phyloP scores from a whole-genome alignment of 495 filamentous ascomycete species.

The Penicillium turbatum region DNA sequence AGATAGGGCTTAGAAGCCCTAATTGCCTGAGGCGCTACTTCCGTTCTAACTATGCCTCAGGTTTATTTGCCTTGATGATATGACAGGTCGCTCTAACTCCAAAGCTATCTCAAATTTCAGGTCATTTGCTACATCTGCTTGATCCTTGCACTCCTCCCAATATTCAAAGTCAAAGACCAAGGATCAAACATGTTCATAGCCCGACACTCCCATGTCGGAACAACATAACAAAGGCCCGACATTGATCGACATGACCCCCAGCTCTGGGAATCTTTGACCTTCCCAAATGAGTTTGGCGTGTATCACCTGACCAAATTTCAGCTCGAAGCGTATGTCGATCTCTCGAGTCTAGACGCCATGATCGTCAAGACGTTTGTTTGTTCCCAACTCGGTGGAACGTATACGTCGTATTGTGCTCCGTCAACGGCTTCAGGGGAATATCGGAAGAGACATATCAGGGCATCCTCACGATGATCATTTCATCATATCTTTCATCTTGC shows the following conservation, averaged over 20 bases:
- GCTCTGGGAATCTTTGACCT: slow-evolving; percentile 1
- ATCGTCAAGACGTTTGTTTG: slow-evolving; percentile 2
- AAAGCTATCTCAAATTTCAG: no score
- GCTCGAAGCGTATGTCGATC: slow-evolving; percentile 1
- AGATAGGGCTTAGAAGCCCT: neutral
- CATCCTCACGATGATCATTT: slow-evolving; percentile 1
- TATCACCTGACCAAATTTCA: slow-evolving; percentile 2
- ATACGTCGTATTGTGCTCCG: neutral
- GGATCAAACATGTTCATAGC: neutral
- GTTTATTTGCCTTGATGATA: neutral
- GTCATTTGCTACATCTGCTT: neutral
- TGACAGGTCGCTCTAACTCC: neutral
- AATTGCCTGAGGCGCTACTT: neutral
- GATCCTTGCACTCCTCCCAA: neutral
- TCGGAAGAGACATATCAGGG: neutral
- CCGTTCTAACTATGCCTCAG: neutral
- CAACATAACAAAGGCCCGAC: neutral
- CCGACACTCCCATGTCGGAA: neutral
- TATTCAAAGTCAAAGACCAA: neutral
- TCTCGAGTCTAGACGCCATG: slow-evolving; percentile 1
- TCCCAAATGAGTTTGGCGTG: neutral
- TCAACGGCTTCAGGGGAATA: neutral
- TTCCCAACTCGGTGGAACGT: no score
- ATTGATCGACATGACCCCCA: neutral
- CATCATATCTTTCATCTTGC: neutral